Conservation (phyloP, 345 rosid species). For the Syzygium grande region DNA sequence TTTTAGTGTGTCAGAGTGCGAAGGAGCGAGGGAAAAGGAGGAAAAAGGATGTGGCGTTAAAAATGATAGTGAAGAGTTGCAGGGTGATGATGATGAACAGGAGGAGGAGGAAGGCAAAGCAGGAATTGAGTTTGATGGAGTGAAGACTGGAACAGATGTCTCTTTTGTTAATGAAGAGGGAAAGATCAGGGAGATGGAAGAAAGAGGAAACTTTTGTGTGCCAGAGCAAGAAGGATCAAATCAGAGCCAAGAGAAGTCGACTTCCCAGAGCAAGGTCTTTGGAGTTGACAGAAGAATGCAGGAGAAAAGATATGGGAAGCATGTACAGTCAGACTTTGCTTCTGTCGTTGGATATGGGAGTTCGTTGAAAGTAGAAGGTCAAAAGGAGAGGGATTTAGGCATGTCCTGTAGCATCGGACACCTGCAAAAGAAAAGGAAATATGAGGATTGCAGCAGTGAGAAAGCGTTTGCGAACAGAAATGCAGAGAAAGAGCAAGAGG, state of each 20-base stretch:
- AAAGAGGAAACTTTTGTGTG: not conserved
- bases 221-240: not conserved
- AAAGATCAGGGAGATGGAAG: not conserved
- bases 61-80: not conserved
- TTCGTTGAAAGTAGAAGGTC: not conserved
- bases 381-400: not conserved
- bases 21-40: not conserved
- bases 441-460: not conserved
- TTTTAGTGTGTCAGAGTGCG: not conserved
- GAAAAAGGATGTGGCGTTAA: not conserved
- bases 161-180: not conserved
- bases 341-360: not conserved
- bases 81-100: not conserved
- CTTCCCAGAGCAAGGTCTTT: not conserved
- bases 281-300: not conserved
- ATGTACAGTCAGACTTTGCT: not conserved
- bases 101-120: not conserved
- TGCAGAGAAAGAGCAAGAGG: not conserved
- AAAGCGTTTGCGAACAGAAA: not conserved
- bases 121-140: not conserved
- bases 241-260: not conserved
- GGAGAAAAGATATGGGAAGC: not conserved
- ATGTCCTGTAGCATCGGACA: not conserved
- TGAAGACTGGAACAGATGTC: not conserved
- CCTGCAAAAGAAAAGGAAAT: not conserved